These are phyloP conservation scores for Urtica urens DNA, from an alignment of 306 rosid genomes.

Conservation along the genomic window DNA sequence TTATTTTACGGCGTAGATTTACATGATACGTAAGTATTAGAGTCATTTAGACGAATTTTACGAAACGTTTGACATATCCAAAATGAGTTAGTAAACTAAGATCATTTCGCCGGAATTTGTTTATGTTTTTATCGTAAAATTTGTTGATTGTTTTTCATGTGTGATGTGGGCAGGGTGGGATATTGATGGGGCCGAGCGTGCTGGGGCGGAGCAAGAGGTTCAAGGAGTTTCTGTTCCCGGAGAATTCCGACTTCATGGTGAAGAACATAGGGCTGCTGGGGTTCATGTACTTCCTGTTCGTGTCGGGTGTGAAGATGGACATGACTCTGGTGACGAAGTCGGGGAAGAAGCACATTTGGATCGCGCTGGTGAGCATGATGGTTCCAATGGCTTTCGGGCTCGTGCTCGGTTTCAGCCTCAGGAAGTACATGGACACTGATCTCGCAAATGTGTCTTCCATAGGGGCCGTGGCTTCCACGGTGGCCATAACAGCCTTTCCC, in stretches of 20 bases:
- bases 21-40: too few species aligned
- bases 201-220: slow-evolving; percentile 35
- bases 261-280: slow-evolving; percentile 48
- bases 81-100: too few species aligned
- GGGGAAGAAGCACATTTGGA: slow-evolving; percentile 27
- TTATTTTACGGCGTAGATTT: too few species aligned
- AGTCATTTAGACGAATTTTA: too few species aligned
- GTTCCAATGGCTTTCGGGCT: slow-evolving; percentile 21
- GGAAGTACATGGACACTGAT: slow-evolving; percentile 42
- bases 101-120: too few species aligned
- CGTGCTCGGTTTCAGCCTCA: slow-evolving; percentile 19
- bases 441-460: slow-evolving; percentile 34
- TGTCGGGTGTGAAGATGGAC: slow-evolving; percentile 64
- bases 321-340: slow-evolving; percentile 20
- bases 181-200: slow-evolving; percentile 63
- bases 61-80: too few species aligned
- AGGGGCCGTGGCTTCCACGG: slow-evolving; percentile 26
- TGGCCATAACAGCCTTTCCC: slow-evolving; percentile 45
- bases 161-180: slow-evolving; percentile 88
- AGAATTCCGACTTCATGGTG: slow-evolving; percentile 20
- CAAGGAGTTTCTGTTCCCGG: slow-evolving; percentile 7
- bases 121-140: background rate
- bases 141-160: background rate
- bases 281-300: slow-evolving; percentile 47
- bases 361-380: slow-evolving; percentile 22